phyloP scores from a whole-genome alignment of 305 asterid genomes.

The Fraxinus velutina region DNA sequence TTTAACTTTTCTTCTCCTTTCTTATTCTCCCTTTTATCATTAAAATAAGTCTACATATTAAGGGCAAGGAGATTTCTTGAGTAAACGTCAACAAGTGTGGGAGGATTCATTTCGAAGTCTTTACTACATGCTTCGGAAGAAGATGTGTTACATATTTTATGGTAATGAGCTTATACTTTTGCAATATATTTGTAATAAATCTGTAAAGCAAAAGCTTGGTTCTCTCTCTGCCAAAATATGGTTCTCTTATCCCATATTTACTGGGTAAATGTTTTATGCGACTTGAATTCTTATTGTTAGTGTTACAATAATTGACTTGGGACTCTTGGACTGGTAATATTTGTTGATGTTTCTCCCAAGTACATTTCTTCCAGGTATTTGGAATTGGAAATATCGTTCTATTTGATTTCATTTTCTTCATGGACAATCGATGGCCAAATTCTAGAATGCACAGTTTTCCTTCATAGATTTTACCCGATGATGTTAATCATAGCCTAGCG shows the following conservation, averaged over 20 bases:
- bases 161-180: conserved; percentile 46
- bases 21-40: background rate
- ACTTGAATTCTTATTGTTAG: conserved; percentile 3
- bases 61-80: conserved; percentile 72
- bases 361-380: background rate
- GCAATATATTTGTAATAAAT: conserved; percentile 9
- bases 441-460: conserved; percentile 12
- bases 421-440: background rate
- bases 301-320: background rate
- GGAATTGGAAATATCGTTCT: background rate
- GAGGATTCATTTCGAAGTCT: conserved; percentile 86
- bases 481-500: background rate
- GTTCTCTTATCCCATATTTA: conserved; percentile 2
- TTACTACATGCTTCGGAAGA: conserved; percentile 84
- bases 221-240: conserved; percentile 10
- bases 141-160: conserved; percentile 66
- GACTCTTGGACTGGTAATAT: background rate
- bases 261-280: background rate
- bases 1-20: conserved; percentile 17
- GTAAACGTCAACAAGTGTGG: conserved; percentile 77
- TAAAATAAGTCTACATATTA: conserved; percentile 16
- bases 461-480: conserved; percentile 6
- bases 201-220: conserved; percentile 7
- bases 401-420: background rate
- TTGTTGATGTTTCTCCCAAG: background rate